Percentiles rank a stretch among this genome's conserved stretches.
These are phyloP conservation scores for Tetracladium maxilliforme DNA, from an alignment of 2,329 filamentous ascomycete genomes.

Conservation along the genomic window DNA sequence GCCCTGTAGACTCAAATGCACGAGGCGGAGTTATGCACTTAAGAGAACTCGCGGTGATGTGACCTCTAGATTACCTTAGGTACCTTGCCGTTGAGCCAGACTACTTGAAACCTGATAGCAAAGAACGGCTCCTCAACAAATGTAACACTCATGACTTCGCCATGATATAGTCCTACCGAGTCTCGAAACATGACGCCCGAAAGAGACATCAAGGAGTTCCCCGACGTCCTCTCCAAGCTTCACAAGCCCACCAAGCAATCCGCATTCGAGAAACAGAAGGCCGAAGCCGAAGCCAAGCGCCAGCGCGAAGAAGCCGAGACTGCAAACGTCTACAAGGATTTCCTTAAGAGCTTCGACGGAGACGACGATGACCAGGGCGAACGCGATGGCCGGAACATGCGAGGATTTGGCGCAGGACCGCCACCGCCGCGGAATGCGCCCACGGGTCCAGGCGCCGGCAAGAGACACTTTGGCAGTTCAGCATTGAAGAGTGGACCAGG, in stretches of 20 bases:
- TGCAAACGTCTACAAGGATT: constrained; percentile 73
- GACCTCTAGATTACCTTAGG: too few relatives aligned
- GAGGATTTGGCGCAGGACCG: constrained; percentile 13
- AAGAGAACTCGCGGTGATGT: too few relatives aligned
- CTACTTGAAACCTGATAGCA: too few relatives aligned
- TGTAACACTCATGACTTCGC: background rate
- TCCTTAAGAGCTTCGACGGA: constrained; percentile 64
- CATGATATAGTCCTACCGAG: background rate
- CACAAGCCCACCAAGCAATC: constrained; percentile 72
- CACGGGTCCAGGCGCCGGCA: too few relatives aligned
- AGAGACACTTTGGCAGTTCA: constrained; percentile 45
- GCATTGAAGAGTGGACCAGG: constrained; percentile 39
- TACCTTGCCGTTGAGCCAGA: too few relatives aligned
- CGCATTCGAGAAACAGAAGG: constrained; percentile 75
- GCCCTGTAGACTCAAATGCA: background rate
- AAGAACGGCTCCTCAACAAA: too few relatives aligned
- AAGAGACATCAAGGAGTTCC: constrained; percentile 32
- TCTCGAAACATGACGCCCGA: too few relatives aligned
- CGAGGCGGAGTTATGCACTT: too few relatives aligned
- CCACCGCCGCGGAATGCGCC: constrained; percentile 16
- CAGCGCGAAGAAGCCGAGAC: constrained; percentile 75
- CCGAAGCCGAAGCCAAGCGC: constrained; percentile 79
- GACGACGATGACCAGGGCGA: constrained; percentile 24
- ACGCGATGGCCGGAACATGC: constrained; percentile 5
- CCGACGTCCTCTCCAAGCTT: constrained; percentile 63